Conservation (phyloP, 495 filamentous ascomycete species). For the Bathelium albidoporum region DNA sequence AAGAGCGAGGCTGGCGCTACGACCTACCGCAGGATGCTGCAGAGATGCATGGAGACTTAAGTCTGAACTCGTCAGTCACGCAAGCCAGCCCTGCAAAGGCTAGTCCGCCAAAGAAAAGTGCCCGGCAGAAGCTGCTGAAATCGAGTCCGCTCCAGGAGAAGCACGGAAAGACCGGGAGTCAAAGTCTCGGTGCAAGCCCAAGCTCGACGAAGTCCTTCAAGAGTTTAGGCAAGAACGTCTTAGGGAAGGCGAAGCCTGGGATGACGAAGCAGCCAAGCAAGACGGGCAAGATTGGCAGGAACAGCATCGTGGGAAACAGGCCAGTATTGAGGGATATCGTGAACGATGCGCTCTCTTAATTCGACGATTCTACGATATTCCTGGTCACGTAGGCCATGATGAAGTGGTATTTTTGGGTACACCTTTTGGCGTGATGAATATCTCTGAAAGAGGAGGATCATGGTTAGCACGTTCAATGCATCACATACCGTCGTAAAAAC, state of each 20-base stretch:
- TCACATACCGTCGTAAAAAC: no score
- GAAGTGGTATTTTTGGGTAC: no score
- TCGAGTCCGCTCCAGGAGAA: background rate
- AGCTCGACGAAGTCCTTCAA: background rate
- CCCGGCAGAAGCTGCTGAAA: background rate
- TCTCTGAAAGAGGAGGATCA: no score
- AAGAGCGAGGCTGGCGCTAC: slow-evolving; percentile 62
- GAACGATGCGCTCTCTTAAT: slow-evolving; percentile 31
- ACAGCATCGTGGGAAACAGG: slow-evolving; percentile 30
- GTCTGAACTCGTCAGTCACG: slow-evolving; percentile 28
- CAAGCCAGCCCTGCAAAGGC: background rate
- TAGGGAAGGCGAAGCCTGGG: slow-evolving; percentile 5
- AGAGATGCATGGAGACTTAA: slow-evolving; percentile 50
- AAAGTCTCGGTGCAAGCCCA: background rate
- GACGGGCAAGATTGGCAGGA: slow-evolving; percentile 16
- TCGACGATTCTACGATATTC: background rate
- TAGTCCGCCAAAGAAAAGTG: slow-evolving; percentile 14
- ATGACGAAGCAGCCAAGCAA: slow-evolving; percentile 15
- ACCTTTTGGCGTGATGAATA: no score
- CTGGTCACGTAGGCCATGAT: background rate
- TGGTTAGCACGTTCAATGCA: no score
- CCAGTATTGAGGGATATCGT: slow-evolving; percentile 46
- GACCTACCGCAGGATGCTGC: slow-evolving; percentile 53
- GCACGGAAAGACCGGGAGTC: slow-evolving; percentile 10
- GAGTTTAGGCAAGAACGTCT: slow-evolving; percentile 1